Evolutionary conservation across 2,329 filamentous ascomycete genomes (phyloP).

Genomic region (Diaporthe destruens): DNA sequence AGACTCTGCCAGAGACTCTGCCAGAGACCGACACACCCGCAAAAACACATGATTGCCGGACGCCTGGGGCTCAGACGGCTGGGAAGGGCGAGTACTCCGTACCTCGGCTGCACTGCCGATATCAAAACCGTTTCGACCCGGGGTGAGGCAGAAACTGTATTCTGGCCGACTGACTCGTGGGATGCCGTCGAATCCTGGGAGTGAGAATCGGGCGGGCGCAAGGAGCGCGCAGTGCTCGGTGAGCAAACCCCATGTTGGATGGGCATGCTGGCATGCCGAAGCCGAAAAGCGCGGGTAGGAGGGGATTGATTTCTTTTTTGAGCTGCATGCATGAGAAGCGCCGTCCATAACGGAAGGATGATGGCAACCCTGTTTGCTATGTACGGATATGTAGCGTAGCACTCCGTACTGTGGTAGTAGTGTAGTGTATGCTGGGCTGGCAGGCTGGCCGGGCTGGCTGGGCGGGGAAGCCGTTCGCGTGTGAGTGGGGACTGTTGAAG

Average conservation of each 20-base stretch:
- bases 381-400: no score
- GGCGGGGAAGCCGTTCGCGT: conserved; percentile 36
- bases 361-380: conserved; percentile 22
- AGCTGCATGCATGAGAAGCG: conserved; percentile 38
- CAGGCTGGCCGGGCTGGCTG: background rate
- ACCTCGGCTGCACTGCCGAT: conserved; percentile 12
- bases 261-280: conserved; percentile 6
- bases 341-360: conserved; percentile 33
- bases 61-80: background rate
- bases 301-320: conserved; percentile 12
- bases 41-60: background rate
- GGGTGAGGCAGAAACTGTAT: conserved; percentile 28
- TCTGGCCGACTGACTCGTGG: conserved; percentile 27
- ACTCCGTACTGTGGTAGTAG: no score
- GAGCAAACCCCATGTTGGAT: conserved; percentile 33
- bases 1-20: background rate
- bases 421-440: no score
- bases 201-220: conserved; percentile 5
- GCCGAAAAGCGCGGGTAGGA: conserved; percentile 14
- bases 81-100: background rate
- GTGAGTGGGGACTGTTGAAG: conserved; percentile 33
- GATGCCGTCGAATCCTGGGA: conserved; percentile 5
- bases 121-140: conserved; percentile 21
- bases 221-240: conserved; percentile 28
- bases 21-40: background rate